Base-by-base conservation (phyloP, 352 stramenopile species). In the Phytopythium mirpurense region DNA sequence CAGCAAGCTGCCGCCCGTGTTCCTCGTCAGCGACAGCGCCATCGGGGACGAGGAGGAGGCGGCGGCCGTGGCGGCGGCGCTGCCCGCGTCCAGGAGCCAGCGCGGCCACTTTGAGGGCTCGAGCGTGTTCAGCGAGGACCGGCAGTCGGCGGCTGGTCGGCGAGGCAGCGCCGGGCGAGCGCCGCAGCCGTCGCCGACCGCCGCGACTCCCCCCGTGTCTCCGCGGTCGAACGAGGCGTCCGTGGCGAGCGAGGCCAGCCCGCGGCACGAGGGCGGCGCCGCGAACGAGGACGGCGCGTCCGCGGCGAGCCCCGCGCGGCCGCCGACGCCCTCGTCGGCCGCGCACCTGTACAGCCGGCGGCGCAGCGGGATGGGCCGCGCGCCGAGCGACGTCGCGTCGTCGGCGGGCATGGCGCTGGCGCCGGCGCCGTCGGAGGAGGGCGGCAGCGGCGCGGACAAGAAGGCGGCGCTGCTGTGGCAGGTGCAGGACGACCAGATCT, bases 401-500 rank as follows among this genome's bases (percentile, higher is more conserved):
- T 88, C 79, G 0, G 58, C 66, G 10, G 73, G 46, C 0, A 16
- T 29, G 5, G 31, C 26, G 34, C 23, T 32, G 4, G n/a, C 19
- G 14, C 46, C 46, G 8, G 46, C 29, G 31, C 46, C 29, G 19
- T 52, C 46, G 14, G 46, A 52, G 8, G 46, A 52, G 16, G 46
- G 46, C 9, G 46, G 46, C 31, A 19, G 70, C 2, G 78, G 67
- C 32, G 78, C 70, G 29, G 76, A 88, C 43, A 75, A 77, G 46
- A 78, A 88, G 48, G 77, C 72, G 48, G 77, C 72, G 11, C 59
- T 85, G 36, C 54, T 91, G 10, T 91, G 81, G 81, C 72, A 83
- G n/a, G 82, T 98, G 26, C 76, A 98, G 29, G 88, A 97, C 50
- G 90, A 98, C 55, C 93, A 99, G 72, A 98, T 99, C 47, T 99